Percentiles rank a stretch among this genome's conserved stretches.
Evolutionary conservation across 441 rosid species (phyloP).

Genomic region (Macaranga tanarius): DNA sequence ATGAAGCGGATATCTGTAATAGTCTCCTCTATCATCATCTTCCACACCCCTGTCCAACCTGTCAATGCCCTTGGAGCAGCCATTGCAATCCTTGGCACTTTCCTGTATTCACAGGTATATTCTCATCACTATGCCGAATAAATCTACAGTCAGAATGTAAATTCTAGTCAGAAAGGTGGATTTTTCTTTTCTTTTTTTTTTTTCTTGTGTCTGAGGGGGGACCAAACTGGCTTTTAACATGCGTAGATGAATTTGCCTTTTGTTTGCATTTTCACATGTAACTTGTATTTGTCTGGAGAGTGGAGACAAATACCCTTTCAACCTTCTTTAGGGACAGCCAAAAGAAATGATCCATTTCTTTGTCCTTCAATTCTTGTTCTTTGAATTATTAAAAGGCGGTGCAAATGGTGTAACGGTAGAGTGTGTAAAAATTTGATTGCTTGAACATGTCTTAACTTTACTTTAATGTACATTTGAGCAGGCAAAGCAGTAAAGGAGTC

Average conservation of each 20-base stretch:
- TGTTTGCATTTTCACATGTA: neutral
- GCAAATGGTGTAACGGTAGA: too few species aligned
- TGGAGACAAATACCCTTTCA: constrained; percentile 29
- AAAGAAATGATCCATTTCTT: neutral
- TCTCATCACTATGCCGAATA: constrained; percentile 9
- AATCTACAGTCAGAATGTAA: too few species aligned
- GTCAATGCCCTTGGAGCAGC: constrained; percentile 90
- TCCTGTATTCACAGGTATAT: constrained; percentile 86
- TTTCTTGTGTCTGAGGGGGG: constrained; percentile 2
- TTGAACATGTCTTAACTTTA: constrained; percentile 8
- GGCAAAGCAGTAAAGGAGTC: constrained; percentile 45
- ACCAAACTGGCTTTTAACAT: constrained; percentile 10
- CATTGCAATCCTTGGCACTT: constrained; percentile 86
- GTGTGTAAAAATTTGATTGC: too few species aligned
- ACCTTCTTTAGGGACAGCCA: constrained; percentile 14
- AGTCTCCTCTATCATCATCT: constrained; percentile 84
- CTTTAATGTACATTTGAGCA: constrained; percentile 29
- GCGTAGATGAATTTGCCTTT: constrained; percentile 5
- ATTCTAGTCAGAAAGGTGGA: neutral
- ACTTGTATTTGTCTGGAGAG: constrained; percentile 15
- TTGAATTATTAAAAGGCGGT: neutral
- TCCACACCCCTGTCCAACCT: constrained; percentile 77
- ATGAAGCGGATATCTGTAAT: constrained; percentile 92
- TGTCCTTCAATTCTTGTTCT: neutral
- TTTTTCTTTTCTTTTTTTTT: neutral